phyloP scores from a whole-genome alignment of 1,139 yeast species.

The Magnusiomyces clavatus region DNA sequence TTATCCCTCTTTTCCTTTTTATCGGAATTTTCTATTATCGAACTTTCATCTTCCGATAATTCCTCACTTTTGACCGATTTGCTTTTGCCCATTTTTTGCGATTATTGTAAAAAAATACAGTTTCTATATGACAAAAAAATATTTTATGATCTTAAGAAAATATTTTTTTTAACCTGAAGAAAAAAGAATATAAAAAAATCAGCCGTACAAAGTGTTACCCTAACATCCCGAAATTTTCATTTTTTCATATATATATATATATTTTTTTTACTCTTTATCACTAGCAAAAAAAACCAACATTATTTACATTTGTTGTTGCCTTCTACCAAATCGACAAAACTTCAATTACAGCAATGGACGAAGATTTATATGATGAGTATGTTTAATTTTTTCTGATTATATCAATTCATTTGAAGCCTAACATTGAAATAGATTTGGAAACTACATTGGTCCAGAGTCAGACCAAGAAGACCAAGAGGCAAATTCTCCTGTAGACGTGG shows the following conservation, averaged over 20 bases:
- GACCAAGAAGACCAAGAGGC: slow-evolving; percentile 12
- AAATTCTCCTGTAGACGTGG: slow-evolving; percentile 8
- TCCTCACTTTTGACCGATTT: slow-evolving; percentile 1
- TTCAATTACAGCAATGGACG: slow-evolving; percentile 26
- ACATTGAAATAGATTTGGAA: slow-evolving; percentile 44
- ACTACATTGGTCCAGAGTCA: slow-evolving; percentile 46
- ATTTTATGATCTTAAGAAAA: neutral
- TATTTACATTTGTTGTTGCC: neutral
- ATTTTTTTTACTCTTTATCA: neutral
- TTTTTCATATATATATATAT: neutral
- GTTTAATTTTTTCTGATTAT: slow-evolving; percentile 11
- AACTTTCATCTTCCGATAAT: neutral
- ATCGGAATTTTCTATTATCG: slow-evolving; percentile 5
- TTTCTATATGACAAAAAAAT: neutral
- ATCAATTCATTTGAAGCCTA: slow-evolving; percentile 19
- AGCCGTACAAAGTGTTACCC: neutral
- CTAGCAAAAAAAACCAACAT: neutral
- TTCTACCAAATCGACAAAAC: too few relatives aligned
- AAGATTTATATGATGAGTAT: slow-evolving; percentile 64
- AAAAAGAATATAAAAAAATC: too few relatives aligned
- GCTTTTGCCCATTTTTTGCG: too few relatives aligned
- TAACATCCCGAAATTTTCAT: neutral
- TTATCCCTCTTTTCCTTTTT: slow-evolving; percentile 7
- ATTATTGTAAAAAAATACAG: neutral
- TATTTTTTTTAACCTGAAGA: too few relatives aligned